phyloP scores from a whole-genome alignment of 495 filamentous ascomycete species.

The Penicillium lividum region DNA sequence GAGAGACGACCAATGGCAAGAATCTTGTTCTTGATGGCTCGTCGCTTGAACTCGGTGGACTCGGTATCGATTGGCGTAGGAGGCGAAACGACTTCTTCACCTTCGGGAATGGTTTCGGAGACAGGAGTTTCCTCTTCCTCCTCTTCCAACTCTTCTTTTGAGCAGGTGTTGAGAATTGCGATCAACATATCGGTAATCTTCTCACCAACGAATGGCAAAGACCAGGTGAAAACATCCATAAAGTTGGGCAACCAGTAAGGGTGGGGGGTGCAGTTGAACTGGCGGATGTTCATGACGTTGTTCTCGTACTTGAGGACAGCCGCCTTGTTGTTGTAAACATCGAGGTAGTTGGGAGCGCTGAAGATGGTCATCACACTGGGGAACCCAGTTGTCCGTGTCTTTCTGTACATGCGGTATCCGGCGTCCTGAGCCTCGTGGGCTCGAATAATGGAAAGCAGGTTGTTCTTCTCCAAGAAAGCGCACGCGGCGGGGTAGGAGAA shows the following conservation, averaged over 20 bases:
- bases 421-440: constrained; percentile 99
- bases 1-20: constrained; percentile 95
- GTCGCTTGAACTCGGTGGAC: constrained; percentile 85
- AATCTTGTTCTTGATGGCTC: constrained; percentile 99
- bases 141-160: constrained; percentile 90
- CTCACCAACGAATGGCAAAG: constrained; percentile 95
- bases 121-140: constrained; percentile 78
- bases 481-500: constrained; percentile 99
- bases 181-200: constrained; percentile 99
- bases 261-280: constrained; percentile 99
- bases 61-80: constrained; percentile 72
- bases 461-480: constrained; percentile 98
- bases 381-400: constrained; percentile 96
- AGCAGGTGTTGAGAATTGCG: constrained; percentile 95
- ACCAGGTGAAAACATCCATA: constrained; percentile 99
- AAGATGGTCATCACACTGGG: constrained; percentile 99
- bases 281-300: constrained; percentile 99
- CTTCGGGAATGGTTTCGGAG: constrained; percentile 31
- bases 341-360: constrained; percentile 96
- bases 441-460: constrained; percentile 93
- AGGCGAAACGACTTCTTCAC: constrained; percentile 68
- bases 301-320: constrained; percentile 99
- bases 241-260: constrained; percentile 99
- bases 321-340: constrained; percentile 99
- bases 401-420: constrained; percentile 98